Conservation (phyloP, 106 monocot genomes). For the Gastrodia elata region DNA sequence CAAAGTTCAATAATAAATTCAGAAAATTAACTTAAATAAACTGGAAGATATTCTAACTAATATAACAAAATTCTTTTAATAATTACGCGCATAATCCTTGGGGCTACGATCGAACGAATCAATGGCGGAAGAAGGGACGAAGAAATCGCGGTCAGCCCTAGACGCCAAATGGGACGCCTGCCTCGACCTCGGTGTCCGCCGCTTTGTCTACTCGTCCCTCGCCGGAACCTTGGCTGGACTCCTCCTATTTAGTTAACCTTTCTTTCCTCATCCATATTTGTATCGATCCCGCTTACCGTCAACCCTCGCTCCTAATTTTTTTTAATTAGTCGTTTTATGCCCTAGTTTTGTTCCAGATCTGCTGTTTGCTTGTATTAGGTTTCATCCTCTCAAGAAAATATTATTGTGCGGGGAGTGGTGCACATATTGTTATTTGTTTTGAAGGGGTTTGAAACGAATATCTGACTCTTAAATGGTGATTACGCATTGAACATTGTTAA, state of each 20-base stretch:
- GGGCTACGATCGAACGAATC: background rate
- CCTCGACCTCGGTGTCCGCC: slow-evolving; percentile 50
- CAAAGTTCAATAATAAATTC: too few species aligned
- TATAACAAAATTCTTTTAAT: too few species aligned
- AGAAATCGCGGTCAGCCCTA: slow-evolving; percentile 10
- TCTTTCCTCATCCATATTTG: background rate
- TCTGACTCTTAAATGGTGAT: background rate
- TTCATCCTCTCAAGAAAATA: background rate
- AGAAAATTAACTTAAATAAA: too few species aligned
- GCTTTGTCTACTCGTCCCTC: slow-evolving; percentile 37
- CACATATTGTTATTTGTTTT: background rate
- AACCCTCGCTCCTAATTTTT: background rate
- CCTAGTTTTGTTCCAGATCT: background rate
- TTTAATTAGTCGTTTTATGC: background rate
- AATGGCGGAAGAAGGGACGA: slow-evolving; percentile 4
- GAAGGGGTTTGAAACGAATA: background rate
- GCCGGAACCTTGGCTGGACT: slow-evolving; percentile 49
- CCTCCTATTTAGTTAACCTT: slow-evolving; percentile 48
- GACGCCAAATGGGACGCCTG: slow-evolving; percentile 47
- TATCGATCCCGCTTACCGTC: background rate
- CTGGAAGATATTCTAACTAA: too few species aligned
- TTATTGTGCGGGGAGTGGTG: background rate
- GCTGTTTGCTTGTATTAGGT: background rate
- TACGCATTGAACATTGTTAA: background rate
- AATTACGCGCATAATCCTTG: too few species aligned